Conservation (phyloP, 2,329 filamentous ascomycete genomes). For the Ascochyta viciae-villosae region DNA sequence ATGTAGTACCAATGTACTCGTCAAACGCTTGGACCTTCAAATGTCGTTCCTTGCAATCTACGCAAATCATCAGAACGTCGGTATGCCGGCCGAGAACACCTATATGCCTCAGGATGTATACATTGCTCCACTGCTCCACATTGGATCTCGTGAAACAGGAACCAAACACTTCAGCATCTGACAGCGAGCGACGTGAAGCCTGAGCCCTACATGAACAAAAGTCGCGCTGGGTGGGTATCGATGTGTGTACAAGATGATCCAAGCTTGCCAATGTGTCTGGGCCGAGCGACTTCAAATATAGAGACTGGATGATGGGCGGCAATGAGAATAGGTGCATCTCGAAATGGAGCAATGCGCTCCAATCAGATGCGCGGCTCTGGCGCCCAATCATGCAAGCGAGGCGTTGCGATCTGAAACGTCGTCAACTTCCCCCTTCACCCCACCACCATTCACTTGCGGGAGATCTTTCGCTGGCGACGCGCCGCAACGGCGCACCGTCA, state of each 20-base stretch:
- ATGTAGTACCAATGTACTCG: conserved; percentile 9
- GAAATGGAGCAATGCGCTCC: conserved; percentile 31
- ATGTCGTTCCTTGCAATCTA: conserved; percentile 16
- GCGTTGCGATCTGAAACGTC: conserved; percentile 31
- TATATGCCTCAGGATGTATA: conserved; percentile 19
- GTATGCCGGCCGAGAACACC: conserved; percentile 12
- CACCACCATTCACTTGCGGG: conserved; percentile 28
- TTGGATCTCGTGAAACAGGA: conserved; percentile 2
- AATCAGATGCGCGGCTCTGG: conserved; percentile 28
- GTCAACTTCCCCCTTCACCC: conserved; percentile 11
- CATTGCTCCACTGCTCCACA: background rate
- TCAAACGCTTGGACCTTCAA: conserved; percentile 18
- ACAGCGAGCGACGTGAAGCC: background rate
- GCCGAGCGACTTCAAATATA: conserved; percentile 24
- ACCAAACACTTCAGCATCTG: conserved; percentile 3
- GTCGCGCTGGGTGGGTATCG: no score
- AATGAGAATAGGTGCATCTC: conserved; percentile 19
- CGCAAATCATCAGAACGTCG: background rate
- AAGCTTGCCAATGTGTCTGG: conserved; percentile 21
- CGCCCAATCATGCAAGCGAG: conserved; percentile 29
- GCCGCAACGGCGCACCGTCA: conserved; percentile 35
- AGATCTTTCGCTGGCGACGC: conserved; percentile 33
- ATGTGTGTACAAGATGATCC: background rate
- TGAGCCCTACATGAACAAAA: no score
- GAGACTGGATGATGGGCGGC: conserved; percentile 34